A percentile compares a stretch with the other conserved stretches of the same genome.
Conservation (phyloP, 2,329 filamentous ascomycete genomes). For the Rasamsonia emersonii region DNA sequence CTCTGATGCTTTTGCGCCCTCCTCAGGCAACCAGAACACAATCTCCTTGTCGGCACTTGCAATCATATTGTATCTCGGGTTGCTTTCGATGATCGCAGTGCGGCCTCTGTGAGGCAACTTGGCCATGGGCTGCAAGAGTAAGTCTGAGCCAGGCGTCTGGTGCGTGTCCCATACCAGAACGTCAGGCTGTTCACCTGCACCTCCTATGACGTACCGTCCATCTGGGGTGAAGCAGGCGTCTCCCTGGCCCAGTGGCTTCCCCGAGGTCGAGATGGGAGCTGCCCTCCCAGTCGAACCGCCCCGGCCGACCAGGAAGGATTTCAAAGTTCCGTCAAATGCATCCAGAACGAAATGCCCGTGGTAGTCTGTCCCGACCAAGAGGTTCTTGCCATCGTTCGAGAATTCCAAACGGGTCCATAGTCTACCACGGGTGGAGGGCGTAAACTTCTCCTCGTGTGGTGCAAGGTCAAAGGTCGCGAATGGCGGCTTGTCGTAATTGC, state of each 20-base stretch:
- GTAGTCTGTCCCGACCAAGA: constrained; percentile 77
- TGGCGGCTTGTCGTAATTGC: constrained; percentile 87
- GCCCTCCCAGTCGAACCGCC: constrained; percentile 40
- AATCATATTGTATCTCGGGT: constrained; percentile 85
- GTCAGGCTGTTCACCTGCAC: constrained; percentile 58
- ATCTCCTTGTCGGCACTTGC: constrained; percentile 82
- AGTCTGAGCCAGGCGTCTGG: constrained; percentile 45
- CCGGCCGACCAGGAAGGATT: constrained; percentile 57
- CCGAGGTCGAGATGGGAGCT: constrained; percentile 44
- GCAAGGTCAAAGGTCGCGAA: constrained; percentile 77
- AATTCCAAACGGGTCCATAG: constrained; percentile 88
- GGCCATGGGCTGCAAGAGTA: constrained; percentile 37
- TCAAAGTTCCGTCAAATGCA: constrained; percentile 74
- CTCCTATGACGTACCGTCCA: constrained; percentile 78
- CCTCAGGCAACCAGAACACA: constrained; percentile 68
- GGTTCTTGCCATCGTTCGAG: constrained; percentile 84
- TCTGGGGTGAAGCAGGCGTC: constrained; percentile 88
- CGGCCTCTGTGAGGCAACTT: constrained; percentile 43
- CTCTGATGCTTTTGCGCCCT: constrained; percentile 27
- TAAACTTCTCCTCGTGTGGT: constrained; percentile 47
- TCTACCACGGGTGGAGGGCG: constrained; percentile 38
- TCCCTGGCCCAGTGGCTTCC: constrained; percentile 49
- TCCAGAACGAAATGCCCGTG: constrained; percentile 87
- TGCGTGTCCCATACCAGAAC: constrained; percentile 81
- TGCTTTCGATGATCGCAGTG: constrained; percentile 72